Conservation (phyloP, 2,329 filamentous ascomycete species). For the Penicillium sp. region DNA sequence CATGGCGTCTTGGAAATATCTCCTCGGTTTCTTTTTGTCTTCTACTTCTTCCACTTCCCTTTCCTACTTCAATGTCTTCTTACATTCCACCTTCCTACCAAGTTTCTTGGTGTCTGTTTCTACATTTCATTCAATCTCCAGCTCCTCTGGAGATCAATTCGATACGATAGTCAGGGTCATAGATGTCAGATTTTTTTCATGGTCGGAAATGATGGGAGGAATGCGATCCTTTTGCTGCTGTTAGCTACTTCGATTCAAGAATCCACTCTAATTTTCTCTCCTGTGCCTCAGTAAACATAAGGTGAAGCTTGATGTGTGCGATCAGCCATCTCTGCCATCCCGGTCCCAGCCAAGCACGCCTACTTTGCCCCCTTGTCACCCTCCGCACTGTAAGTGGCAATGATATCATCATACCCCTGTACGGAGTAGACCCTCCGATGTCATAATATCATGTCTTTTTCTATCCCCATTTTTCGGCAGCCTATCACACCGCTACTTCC, state of each 20-base stretch:
- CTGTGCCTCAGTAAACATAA: background rate
- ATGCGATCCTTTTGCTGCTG: constrained; percentile 5
- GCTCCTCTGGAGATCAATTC: background rate
- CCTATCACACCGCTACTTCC: constrained; percentile 1
- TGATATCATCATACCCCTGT: background rate
- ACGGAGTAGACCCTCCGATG: background rate
- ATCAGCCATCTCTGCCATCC: too few relatives aligned
- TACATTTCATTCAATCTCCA: background rate
- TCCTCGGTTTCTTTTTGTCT: constrained; percentile 1
- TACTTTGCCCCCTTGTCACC: background rate
- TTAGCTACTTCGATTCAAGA: background rate
- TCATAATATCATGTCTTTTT: background rate
- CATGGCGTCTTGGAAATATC: background rate
- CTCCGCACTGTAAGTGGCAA: background rate
- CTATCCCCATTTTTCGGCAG: background rate
- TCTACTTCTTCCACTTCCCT: background rate
- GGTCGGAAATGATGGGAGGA: constrained; percentile 7
- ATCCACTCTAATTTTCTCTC: background rate
- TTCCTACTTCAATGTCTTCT: background rate
- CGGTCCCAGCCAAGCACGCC: too few relatives aligned
- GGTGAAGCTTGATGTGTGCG: background rate
- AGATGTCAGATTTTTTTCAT: constrained; percentile 11
- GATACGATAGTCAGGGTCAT: background rate
- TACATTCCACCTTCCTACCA: background rate
- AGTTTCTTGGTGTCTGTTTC: background rate